A percentile compares a stretch with the other conserved stretches of the same genome.
Evolutionary conservation across 306 rosid species (phyloP).

Genomic region (Cotoneaster glaucophyllus): DNA sequence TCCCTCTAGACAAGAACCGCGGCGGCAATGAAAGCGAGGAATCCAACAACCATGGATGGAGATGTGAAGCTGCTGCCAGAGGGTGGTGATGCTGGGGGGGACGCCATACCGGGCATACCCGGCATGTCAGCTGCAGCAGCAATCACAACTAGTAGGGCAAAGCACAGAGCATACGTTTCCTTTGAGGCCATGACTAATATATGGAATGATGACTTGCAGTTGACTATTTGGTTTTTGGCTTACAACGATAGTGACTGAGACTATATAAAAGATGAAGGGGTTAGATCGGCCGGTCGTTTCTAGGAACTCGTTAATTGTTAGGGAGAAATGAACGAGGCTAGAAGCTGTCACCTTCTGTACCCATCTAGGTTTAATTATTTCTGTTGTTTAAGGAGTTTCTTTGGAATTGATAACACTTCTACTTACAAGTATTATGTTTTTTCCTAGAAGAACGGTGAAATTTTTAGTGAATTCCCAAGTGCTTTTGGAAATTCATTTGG

Average conservation of each 20-base stretch:
- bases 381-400: too few species aligned
- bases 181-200: conserved; percentile 30
- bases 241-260: background rate
- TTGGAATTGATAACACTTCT: too few species aligned
- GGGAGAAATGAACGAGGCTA: background rate
- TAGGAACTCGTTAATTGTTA: background rate
- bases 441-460: too few species aligned
- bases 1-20: conserved; percentile 17
- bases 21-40: conserved; percentile 23
- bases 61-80: conserved; percentile 15
- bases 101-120: conserved; percentile 7
- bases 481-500: too few species aligned
- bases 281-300: background rate
- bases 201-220: background rate
- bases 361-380: background rate
- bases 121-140: conserved; percentile 27
- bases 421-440: too few species aligned
- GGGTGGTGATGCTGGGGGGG: background rate
- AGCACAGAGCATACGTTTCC: conserved; percentile 16
- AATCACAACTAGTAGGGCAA: conserved; percentile 25
- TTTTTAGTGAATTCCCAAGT: too few species aligned
- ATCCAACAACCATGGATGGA: conserved; percentile 21
- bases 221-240: background rate
- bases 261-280: background rate
- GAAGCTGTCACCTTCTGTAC: background rate